Conservation (phyloP, 805 yeast species). For the Maudiozyma pseudohumilis region DNA sequence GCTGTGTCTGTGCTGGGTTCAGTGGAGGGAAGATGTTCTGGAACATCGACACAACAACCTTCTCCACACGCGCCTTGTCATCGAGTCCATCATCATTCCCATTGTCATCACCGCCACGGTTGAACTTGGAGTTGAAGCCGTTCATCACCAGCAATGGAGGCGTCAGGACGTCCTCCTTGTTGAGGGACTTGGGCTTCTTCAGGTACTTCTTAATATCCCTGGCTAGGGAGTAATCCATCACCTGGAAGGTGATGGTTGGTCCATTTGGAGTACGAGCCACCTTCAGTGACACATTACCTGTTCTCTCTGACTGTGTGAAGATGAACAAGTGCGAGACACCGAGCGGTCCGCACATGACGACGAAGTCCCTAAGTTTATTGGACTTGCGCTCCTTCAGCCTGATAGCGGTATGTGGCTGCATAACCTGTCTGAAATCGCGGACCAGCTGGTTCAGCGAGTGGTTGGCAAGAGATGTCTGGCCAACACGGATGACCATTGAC, state of each 20-base stretch:
- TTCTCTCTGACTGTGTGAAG: constrained; percentile 68
- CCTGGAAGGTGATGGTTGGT: constrained; percentile 80
- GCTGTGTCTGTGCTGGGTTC: constrained; percentile 71
- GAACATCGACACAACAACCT: constrained; percentile 76
- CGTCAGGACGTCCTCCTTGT: constrained; percentile 54
- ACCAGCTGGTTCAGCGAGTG: constrained; percentile 79
- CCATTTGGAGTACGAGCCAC: constrained; percentile 87
- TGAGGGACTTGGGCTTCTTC: constrained; percentile 69
- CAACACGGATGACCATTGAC: constrained; percentile 89
- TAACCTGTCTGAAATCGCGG: constrained; percentile 72
- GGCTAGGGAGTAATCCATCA: constrained; percentile 65
- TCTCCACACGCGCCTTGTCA: constrained; percentile 46
- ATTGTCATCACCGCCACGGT: constrained; percentile 7
- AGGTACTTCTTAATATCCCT: constrained; percentile 67
- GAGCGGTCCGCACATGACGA: constrained; percentile 98
- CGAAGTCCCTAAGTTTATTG: constrained; percentile 80
- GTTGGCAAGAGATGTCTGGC: constrained; percentile 44
- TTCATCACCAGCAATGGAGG: constrained; percentile 92
- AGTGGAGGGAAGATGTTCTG: constrained; percentile 95
- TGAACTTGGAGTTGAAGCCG: constrained; percentile 46
- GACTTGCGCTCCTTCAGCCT: constrained; percentile 76
- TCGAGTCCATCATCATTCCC: constrained; percentile 9
- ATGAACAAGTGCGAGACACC: constrained; percentile 84
- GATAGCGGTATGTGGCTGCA: constrained; percentile 96
- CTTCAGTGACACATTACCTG: constrained; percentile 76